These are phyloP conservation scores for Chrysanthemum seticuspe DNA, from an alignment of 129 eudicot genomes.

Conservation along the genomic window DNA sequence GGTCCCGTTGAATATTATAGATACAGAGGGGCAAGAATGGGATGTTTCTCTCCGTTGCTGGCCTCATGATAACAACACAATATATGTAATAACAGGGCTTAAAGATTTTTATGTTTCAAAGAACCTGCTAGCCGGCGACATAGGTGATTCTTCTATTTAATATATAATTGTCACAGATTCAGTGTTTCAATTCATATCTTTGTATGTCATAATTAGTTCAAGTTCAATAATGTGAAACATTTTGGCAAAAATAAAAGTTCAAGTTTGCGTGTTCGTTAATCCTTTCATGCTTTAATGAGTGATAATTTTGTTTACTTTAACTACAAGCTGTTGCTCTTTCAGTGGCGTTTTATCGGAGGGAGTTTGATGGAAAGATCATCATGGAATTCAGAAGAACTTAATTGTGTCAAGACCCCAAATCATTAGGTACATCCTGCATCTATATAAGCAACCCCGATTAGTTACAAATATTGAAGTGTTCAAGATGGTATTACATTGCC, in stretches of 20 bases:
- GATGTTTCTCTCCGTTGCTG: conserved; percentile 39
- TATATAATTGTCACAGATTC: not conserved
- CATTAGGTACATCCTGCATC: too few species aligned
- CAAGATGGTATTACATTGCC: too few species aligned
- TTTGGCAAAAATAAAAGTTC: not conserved
- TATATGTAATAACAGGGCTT: conserved; percentile 52
- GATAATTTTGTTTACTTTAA: not conserved
- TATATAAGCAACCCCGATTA: too few species aligned
- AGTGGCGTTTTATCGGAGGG: too few species aligned
- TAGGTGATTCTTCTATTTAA: conserved; percentile 33
- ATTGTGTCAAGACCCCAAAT: too few species aligned
- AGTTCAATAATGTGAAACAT: not conserved
- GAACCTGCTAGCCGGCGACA: conserved; percentile 51
- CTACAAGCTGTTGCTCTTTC: too few species aligned
- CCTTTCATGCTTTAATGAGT: not conserved
- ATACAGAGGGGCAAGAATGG: conserved; percentile 56
- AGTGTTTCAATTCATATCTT: not conserved
- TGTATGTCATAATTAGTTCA: too few species aligned
- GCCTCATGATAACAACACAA: conserved; percentile 26
- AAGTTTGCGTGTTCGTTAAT: not conserved
- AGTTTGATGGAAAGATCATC: too few species aligned
- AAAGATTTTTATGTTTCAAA: conserved; percentile 40
- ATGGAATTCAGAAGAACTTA: too few species aligned
- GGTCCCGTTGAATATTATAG: conserved; percentile 33
- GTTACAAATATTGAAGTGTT: too few species aligned